A percentile compares a stretch with the other conserved stretches of the same genome.
Conservation (phyloP, 148 eudicot species). For the Agrostemma githago region DNA sequence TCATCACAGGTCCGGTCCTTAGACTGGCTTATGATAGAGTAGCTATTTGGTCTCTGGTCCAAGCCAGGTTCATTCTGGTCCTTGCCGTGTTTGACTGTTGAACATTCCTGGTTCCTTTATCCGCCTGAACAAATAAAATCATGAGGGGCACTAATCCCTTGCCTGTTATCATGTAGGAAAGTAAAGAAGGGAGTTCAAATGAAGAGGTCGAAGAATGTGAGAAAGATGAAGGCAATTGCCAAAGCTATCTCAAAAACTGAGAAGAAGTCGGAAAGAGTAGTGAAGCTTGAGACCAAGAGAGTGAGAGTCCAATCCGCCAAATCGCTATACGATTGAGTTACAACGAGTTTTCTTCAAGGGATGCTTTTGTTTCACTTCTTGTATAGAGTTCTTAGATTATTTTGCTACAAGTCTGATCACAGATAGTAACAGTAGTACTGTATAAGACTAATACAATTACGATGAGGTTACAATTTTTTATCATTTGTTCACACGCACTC, state of each 20-base stretch:
- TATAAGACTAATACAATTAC: neutral
- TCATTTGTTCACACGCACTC: neutral
- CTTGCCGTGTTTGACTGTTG: too few relatives aligned
- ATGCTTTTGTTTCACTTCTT: neutral
- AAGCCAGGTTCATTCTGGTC: too few relatives aligned
- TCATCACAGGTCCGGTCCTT: too few relatives aligned
- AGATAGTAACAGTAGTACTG: neutral
- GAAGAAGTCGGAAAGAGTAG: constrained; percentile 40
- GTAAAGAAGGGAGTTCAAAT: constrained; percentile 66
- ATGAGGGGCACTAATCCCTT: neutral
- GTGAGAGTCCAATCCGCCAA: constrained; percentile 62
- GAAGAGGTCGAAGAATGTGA: constrained; percentile 79
- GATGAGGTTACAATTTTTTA: neutral
- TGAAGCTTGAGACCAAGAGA: constrained; percentile 66
- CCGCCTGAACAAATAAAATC: too few relatives aligned
- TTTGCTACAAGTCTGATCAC: neutral
- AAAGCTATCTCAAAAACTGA: constrained; percentile 73
- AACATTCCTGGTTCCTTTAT: too few relatives aligned
- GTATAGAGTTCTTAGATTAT: constrained; percentile 4
- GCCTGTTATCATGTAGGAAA: constrained; percentile 39
- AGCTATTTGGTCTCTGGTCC: too few relatives aligned
- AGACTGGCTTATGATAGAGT: too few relatives aligned
- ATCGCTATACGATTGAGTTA: constrained; percentile 59
- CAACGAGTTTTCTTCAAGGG: neutral
- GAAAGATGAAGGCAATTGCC: constrained; percentile 79